phyloP scores from a whole-genome alignment of 2,329 filamentous ascomycete genomes.

The Penicillium sp. region DNA sequence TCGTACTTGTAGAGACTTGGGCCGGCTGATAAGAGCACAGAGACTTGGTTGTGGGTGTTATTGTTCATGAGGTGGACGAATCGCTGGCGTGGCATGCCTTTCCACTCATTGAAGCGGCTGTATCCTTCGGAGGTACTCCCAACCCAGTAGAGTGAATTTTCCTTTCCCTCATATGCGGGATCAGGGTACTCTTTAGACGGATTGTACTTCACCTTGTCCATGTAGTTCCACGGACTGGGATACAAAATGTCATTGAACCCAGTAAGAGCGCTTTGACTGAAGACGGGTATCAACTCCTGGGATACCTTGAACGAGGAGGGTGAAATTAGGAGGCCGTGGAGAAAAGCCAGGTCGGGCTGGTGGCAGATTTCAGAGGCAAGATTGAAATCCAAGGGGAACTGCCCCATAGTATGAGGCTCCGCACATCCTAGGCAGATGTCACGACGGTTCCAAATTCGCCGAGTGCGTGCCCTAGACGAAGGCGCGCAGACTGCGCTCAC shows the following conservation, averaged over 20 bases:
- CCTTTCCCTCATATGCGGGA: constrained; percentile 56
- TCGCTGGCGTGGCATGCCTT: constrained; percentile 64
- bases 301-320: constrained; percentile 60
- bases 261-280: constrained; percentile 67
- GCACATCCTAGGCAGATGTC: constrained; percentile 62
- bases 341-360: constrained; percentile 68
- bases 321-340: constrained; percentile 69
- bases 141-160: constrained; percentile 67
- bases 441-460: constrained; percentile 59
- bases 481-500: constrained; percentile 58
- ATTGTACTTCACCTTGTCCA: constrained; percentile 53
- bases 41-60: constrained; percentile 48
- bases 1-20: constrained; percentile 53
- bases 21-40: constrained; percentile 54
- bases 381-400: constrained; percentile 64
- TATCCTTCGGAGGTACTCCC: constrained; percentile 59
- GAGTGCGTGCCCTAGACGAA: constrained; percentile 55
- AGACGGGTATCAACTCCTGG: constrained; percentile 65
- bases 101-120: constrained; percentile 54
- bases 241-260: constrained; percentile 74
- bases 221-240: constrained; percentile 60
- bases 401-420: constrained; percentile 60
- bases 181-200: constrained; percentile 52
- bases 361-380: constrained; percentile 64
- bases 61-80: constrained; percentile 65